Evolutionary conservation across 805 yeast genomes (phyloP), one percentile per base, ranked within the genome.

Genomic region (Suhomyces canberraensis): DNA sequence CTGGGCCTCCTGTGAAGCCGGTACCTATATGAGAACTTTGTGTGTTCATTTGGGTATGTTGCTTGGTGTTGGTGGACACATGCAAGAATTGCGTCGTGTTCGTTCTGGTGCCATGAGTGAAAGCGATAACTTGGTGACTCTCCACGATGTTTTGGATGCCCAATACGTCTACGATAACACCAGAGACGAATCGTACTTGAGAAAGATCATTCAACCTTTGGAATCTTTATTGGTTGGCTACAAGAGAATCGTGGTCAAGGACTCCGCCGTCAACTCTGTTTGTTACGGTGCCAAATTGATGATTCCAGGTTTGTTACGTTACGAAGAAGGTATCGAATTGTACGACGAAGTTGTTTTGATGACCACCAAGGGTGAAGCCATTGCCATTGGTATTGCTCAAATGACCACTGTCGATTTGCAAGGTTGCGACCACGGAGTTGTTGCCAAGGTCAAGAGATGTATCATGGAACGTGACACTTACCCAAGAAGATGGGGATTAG

Each of bases 1-100:
- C 74, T 93, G 98, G 98, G 98, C 98, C 42, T 85, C 95, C 28
- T 93, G 98, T 78, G 98, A 93, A 75, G 98, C 98, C 44, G 98
- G 98, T 71, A 93, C 98, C 43, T 93, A 93, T 71, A 93, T 93
- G 96, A 85, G 98, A 78, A 93, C 98, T 34, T 73, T 93, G 54
- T 93, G 98, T 83, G 98, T 93, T 40, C 98, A 93, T 69, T 73
- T 93, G 57, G 98, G 98, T 72, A 90, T 93, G 96, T 76, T 93
- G 42, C 76, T 93, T 50, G 97, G 98, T 56, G 97, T 89, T 51
- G 98, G 98, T 65, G 98, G 98, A 52, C 98, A 93, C 73, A 93
- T 93, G 98, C 98, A 93, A 78, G 98, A 93, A 72, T 82, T 93
- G 56, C 88, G 98, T 73, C 90, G 98, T 76, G 98, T 93, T 46